Conservation (phyloP, 2,329 filamentous ascomycete species). For the Fusarium sterilihyphosum region DNA sequence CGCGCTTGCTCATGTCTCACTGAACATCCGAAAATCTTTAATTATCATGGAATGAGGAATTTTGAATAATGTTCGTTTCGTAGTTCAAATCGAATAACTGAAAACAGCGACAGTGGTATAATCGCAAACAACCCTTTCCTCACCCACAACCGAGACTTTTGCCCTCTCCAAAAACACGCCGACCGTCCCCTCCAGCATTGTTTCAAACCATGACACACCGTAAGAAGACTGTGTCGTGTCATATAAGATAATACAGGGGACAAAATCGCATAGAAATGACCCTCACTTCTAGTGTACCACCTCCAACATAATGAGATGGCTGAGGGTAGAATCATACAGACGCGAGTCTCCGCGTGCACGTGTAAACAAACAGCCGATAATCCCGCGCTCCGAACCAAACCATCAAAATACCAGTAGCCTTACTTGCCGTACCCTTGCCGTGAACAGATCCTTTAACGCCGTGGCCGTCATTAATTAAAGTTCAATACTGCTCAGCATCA, state of each 20-base stretch:
- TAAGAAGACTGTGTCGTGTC: conserved; percentile 31
- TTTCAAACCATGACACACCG: conserved; percentile 29
- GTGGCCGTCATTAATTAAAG: conserved; percentile 52
- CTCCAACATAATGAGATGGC: conserved; percentile 33
- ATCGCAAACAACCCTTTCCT: conserved; percentile 23
- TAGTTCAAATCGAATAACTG: conserved; percentile 17
- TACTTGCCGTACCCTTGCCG: conserved; percentile 41
- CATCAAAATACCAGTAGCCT: conserved; percentile 41
- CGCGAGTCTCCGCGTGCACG: conserved; percentile 31
- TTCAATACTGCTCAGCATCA: conserved; percentile 35
- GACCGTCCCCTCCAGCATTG: conserved; percentile 27
- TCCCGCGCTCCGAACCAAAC: conserved; percentile 42
- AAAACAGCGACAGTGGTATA: conserved; percentile 42
- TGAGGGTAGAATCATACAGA: conserved; percentile 33
- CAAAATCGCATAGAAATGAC: conserved; percentile 35
- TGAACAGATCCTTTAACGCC: conserved; percentile 49
- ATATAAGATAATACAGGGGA: conserved; percentile 40
- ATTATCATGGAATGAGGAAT: not conserved
- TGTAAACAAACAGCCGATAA: conserved; percentile 38
- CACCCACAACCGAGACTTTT: conserved; percentile 31
- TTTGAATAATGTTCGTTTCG: conserved; percentile 9
- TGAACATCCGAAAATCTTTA: not conserved
- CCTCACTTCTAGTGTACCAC: conserved; percentile 28
- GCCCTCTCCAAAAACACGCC: conserved; percentile 21
- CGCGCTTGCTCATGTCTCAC: conserved; percentile 4